Base-by-base conservation (phyloP, 2,329 filamentous ascomycete species). In the Fusarium humuli region DNA sequence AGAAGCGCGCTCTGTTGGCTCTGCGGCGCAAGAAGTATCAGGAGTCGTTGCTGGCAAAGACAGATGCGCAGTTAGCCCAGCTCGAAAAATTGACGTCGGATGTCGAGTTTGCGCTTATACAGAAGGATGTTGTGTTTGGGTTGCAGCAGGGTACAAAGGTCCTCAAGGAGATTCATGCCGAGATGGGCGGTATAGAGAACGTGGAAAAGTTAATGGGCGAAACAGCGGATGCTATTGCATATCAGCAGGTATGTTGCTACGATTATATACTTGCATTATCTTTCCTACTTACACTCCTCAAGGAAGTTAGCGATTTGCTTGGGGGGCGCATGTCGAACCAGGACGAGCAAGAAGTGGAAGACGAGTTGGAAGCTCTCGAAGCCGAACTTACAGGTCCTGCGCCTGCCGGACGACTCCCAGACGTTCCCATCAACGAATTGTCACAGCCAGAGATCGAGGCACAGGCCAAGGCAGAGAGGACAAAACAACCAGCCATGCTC, bases 311-410 rank as follows among this genome's bases (percentile, higher is more conserved):
- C 81, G 93, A 97, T 52, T 92, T 98, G 87, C 88, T 99, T 5
- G 92, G 91, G 34, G 92, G 92, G 14, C 90, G 91, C 74, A 94
- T 99, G 83, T 93, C 94, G 16, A 96, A 94, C 77, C 92, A 97
- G 76, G 96, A 99, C 80, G 96, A 99, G 80, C 95, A 98, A 77
- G 96, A 98, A 77, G 96, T 99, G 34, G 96, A 99, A 79, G 94
- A 98, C 77, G 96, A 99, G 82, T 84, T 99, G 55, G 93, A 92
- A 58, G 91, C 90, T 2, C 85, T 99, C 70, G 92, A 94, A 79
- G 77, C 79, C 65, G 79, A 82, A 57, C 61, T 82, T 30, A 54
- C 73, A 10, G 49, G 34, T 6, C 49, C 49, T 5, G 73, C 70
- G 2, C 60, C 72, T 22, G 54, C 57, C 50, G 71, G 73, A 25